Base-by-base conservation (phyloP, 495 filamentous ascomycete species). In the Trichoderma parareesei region DNA sequence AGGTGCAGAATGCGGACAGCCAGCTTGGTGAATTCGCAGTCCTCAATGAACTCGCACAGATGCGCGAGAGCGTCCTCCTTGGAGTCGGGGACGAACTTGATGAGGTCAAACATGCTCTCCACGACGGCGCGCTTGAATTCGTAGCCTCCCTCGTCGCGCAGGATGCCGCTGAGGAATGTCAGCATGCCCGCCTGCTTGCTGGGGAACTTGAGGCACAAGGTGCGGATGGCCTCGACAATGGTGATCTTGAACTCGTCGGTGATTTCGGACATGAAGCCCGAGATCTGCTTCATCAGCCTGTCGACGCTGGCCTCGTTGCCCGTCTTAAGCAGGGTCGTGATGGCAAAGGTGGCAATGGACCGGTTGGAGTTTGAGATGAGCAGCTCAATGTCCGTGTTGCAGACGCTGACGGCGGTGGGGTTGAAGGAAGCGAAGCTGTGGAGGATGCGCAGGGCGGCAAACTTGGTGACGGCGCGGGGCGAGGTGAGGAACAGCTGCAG, bases 181-280 rank as follows among this genome's bases (percentile, higher is more conserved):
- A 99, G 88, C 92, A 99, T 98, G 68, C 93, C 93, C 46, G 93
- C 93, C 77, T 98, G 95, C 76, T 99, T 98, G 81, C 85, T 92
- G 11, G 93, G 93, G 77, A 99, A 99, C 76, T 99, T 99, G 69
- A 99, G 80, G 73, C 93, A 97, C 33, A 99, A 77, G 6, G 94
- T 97, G 48, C 95, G 88, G 69, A 98, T 96, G 44, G 94, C 95
- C 77, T 98, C 94, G 43, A 99, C 93, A 72, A 99, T 96, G 43
- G 95, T 98, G 72, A 99, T 95, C 79, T 98, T 98, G 81, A 99
- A 99, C 75, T 98, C 94, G 74, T 99, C 93, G 7, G 92, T 96
- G 69, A 97, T 96, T 75, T 97, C 93, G 13, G 91, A 90, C 92
- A 97, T 97, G 79, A 97, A 96, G 46, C 90, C 90, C 16, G 90